phyloP scores from a whole-genome alignment of 2,329 filamentous ascomycete genomes.

The Rhynchosporium graminicola region DNA sequence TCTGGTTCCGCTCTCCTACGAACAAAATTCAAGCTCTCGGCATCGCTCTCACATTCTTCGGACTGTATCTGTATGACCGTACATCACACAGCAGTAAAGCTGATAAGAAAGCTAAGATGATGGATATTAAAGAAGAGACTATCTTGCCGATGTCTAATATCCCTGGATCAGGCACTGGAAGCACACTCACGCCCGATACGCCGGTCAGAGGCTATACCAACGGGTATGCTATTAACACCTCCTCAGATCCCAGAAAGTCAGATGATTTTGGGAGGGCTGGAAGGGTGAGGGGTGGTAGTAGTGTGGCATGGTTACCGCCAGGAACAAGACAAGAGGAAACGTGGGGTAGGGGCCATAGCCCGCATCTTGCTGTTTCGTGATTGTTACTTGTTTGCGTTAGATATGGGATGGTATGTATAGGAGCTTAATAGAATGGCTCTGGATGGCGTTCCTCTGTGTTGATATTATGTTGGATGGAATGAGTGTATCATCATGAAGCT shows the following conservation, averaged over 20 bases:
- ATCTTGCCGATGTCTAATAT: conserved; percentile 35
- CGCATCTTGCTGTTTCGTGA: conserved; percentile 17
- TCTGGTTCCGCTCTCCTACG: conserved; percentile 94
- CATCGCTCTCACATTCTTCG: conserved; percentile 85
- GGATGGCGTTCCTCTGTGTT: background rate
- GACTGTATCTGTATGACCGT: conserved; percentile 93
- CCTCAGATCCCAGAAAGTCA: conserved; percentile 39
- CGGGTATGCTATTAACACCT: conserved; percentile 45
- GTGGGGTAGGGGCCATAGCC: conserved; percentile 54
- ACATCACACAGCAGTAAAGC: conserved; percentile 86
- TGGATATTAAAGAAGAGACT: conserved; percentile 48
- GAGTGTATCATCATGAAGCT: no score
- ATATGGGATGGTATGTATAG: conserved; percentile 14
- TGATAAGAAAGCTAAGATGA: conserved; percentile 75
- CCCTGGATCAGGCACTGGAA: conserved; percentile 20
- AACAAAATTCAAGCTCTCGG: conserved; percentile 80
- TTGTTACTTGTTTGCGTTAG: background rate
- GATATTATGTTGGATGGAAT: no score
- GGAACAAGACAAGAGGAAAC: conserved; percentile 86
- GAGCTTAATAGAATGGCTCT: conserved; percentile 9
- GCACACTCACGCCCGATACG: conserved; percentile 42
- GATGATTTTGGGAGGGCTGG: conserved; percentile 57
- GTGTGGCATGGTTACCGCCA: conserved; percentile 67
- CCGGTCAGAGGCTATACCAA: conserved; percentile 47
- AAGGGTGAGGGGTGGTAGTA: conserved; percentile 48